Conservation (phyloP, 768 basidiomycete species). For the Leccinum imitatum region DNA sequence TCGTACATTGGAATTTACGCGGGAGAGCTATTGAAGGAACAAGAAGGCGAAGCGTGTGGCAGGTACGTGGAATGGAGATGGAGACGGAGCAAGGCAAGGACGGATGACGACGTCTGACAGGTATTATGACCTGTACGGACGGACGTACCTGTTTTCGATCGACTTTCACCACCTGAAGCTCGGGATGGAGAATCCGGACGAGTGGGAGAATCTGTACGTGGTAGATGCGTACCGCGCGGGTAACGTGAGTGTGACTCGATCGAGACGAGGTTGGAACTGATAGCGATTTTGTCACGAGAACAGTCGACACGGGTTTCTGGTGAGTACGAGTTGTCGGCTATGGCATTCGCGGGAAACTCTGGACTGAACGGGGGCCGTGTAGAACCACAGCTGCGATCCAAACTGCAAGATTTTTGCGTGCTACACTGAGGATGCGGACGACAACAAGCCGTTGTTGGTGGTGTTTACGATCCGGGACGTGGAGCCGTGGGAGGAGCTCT, state of each 20-base stretch:
- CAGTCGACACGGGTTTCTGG: constrained; percentile 90
- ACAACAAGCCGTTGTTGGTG: constrained; percentile 64
- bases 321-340: constrained; percentile 34
- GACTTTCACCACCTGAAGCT: constrained; percentile 69
- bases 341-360: background rate
- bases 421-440: constrained; percentile 76
- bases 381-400: constrained; percentile 94
- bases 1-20: too few relatives aligned
- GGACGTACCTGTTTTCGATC: constrained; percentile 69
- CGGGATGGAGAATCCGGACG: constrained; percentile 25
- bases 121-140: too few relatives aligned
- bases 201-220: constrained; percentile 42
- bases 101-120: too few relatives aligned
- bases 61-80: too few relatives aligned
- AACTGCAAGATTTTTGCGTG: constrained; percentile 72
- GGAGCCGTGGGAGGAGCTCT: constrained; percentile 65
- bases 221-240: constrained; percentile 90
- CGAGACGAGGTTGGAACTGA: constrained; percentile 4
- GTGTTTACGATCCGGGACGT: constrained; percentile 70
- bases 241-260: constrained; percentile 53
- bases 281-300: background rate
- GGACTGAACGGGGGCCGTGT: background rate
- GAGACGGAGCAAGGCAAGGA: too few relatives aligned
- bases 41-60: too few relatives aligned
- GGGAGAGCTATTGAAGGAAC: too few relatives aligned